Percentiles rank a stretch among this genome's conserved stretches.
phyloP scores from a whole-genome alignment of 140 eudicot species.

The Bidens hawaiensis region DNA sequence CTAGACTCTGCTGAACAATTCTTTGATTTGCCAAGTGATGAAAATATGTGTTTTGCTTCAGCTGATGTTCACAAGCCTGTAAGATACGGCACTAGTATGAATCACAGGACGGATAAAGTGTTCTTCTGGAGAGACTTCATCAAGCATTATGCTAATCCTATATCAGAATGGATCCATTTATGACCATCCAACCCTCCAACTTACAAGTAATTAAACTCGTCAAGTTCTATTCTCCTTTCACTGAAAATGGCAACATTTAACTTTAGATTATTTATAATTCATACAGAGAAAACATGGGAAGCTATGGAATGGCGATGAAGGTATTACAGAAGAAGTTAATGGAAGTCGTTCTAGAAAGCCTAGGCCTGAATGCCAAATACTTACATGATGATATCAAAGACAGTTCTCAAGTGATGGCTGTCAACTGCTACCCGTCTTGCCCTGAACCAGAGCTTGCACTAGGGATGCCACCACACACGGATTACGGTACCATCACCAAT shows the following conservation, averaged over 20 bases:
- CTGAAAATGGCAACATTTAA: not conserved
- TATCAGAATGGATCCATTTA: constrained; percentile 45
- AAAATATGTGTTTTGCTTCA: constrained; percentile 49
- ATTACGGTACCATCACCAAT: constrained; percentile 50
- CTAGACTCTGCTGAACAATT: constrained; percentile 51
- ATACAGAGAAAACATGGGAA: constrained; percentile 59
- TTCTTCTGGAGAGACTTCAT: constrained; percentile 69
- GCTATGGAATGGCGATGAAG: constrained; percentile 46
- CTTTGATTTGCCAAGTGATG: constrained; percentile 48
- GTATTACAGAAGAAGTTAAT: constrained; percentile 35
- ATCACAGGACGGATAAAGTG: constrained; percentile 45
- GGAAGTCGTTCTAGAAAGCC: constrained; percentile 49
- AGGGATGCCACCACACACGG: constrained; percentile 71
- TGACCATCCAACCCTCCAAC: constrained; percentile 70
- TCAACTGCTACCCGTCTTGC: constrained; percentile 65
- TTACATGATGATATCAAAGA: constrained; percentile 41
- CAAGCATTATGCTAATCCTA: constrained; percentile 60
- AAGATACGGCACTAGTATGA: constrained; percentile 69
- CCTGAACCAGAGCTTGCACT: constrained; percentile 67
- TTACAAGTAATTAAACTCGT: constrained; percentile 46
- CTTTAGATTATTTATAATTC: not conserved
- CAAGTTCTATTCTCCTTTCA: not conserved
- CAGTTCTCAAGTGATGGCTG: constrained; percentile 66
- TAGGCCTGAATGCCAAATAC: constrained; percentile 51
- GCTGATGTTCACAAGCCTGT: constrained; percentile 52